phyloP scores from a whole-genome alignment of 139 green algal species.

The Chlamydomonas sp. region DNA sequence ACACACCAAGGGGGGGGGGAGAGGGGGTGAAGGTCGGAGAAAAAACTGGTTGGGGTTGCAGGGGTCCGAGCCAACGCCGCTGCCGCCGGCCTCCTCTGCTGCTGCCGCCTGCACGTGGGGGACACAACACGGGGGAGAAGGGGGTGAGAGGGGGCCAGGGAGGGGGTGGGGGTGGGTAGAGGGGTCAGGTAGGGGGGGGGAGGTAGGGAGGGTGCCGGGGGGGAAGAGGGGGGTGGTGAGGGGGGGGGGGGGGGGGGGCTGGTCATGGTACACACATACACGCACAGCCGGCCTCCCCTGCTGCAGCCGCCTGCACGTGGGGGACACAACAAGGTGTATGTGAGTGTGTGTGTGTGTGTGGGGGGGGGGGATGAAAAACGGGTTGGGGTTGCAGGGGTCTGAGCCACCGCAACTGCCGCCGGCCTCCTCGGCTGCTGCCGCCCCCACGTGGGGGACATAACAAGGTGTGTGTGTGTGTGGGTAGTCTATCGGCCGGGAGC shows the following conservation, averaged over 20 bases:
- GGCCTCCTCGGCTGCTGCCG: too few relatives aligned
- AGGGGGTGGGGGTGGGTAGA: neutral
- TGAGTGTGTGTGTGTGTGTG: slow-evolving; percentile 2
- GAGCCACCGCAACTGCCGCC: too few relatives aligned
- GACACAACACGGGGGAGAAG: neutral
- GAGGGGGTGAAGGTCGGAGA: neutral
- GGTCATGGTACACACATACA: neutral
- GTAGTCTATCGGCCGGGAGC: too few relatives aligned
- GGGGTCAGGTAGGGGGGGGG: neutral
- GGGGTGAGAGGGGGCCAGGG: neutral
- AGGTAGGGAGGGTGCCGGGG: neutral
- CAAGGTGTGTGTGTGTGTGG: too few relatives aligned
- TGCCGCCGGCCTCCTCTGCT: too few relatives aligned
- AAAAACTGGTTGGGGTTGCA: neutral
- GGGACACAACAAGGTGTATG: neutral
- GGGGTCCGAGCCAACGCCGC: too few relatives aligned
- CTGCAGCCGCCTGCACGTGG: neutral
- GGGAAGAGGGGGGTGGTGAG: neutral
- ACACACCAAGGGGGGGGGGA: neutral
- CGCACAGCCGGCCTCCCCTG: neutral
- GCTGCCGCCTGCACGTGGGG: too few relatives aligned
- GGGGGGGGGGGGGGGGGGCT: neutral
- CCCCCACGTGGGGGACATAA: too few relatives aligned
- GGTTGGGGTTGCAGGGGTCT: neutral
- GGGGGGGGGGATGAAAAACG: neutral